Evolutionary conservation across 2,329 filamentous ascomycete species (phyloP).

Genomic region (Alternaria sp.): DNA sequence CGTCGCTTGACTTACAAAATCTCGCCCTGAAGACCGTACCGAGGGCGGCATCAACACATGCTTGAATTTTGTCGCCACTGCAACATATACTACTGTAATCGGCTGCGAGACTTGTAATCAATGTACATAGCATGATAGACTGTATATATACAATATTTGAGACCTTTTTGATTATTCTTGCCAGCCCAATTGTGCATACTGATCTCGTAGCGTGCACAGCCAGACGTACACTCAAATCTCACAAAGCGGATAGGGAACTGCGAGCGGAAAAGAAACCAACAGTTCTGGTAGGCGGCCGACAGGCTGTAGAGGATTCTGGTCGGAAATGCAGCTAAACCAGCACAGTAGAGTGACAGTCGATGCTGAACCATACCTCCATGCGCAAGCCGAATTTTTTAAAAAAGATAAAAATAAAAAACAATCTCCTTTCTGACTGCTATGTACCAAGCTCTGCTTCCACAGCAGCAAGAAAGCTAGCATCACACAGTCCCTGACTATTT

Average conservation of each 20-base stretch:
- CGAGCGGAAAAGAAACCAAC: not conserved
- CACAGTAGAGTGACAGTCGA: not conserved
- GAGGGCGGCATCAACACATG: not conserved
- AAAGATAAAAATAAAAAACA: not conserved
- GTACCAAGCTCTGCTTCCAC: not conserved
- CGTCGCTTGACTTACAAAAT: constrained; percentile 25
- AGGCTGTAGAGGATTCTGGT: not conserved
- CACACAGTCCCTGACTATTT: not conserved
- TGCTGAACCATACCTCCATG: not conserved
- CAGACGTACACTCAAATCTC: not conserved
- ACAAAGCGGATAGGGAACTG: not conserved
- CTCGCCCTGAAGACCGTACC: constrained; percentile 11
- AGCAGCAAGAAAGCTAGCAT: not conserved
- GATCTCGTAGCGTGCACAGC: not conserved
- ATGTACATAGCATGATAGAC: constrained; percentile 7
- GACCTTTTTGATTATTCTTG: not conserved
- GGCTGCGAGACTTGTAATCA: not conserved
- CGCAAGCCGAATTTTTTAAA: not conserved
- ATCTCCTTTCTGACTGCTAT: not conserved
- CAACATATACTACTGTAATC: not conserved
- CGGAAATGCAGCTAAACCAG: not conserved
- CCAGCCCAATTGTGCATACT: not conserved
- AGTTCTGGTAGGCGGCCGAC: not conserved
- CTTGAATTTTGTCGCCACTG: not conserved
- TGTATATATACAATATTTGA: not conserved